Evolutionary conservation across 805 yeast genomes (phyloP).

Genomic region (Myxozyma mucilagina): DNA sequence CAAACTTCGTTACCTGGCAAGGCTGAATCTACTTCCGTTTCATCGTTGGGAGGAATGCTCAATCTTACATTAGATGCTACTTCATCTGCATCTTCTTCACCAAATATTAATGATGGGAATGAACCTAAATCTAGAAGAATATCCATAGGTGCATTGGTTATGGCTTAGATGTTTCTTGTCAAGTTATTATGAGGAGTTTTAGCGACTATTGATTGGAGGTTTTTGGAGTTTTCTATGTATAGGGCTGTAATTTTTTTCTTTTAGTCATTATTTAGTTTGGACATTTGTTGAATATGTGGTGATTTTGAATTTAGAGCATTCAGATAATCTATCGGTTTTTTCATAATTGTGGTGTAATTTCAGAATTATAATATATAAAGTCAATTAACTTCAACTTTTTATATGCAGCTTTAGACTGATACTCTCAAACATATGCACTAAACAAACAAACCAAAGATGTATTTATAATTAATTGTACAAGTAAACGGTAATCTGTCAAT

Average conservation of each 20-base stretch:
- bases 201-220: not conserved
- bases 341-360: not conserved
- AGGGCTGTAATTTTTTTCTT: not conserved
- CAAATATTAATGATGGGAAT: not conserved
- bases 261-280: not conserved
- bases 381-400: too few relatives aligned
- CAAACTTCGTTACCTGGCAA: not conserved
- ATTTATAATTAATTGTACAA: too few relatives aligned
- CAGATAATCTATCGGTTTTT: not conserved
- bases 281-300: not conserved
- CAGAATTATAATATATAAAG: too few relatives aligned
- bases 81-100: conserved; percentile 6
- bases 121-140: conserved; percentile 7
- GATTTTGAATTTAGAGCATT: too few relatives aligned
- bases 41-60: not conserved
- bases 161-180: not conserved
- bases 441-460: too few relatives aligned
- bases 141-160: conserved; percentile 20
- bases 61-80: not conserved
- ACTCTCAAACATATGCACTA: too few relatives aligned
- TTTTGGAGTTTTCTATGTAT: not conserved
- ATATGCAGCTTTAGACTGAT: too few relatives aligned
- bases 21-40: not conserved
- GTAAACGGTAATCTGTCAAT: not conserved
- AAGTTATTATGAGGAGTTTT: not conserved